A percentile compares a stretch with the other conserved stretches of the same genome.
phyloP scores from a whole-genome alignment of 495 filamentous ascomycete genomes.

The Annulohypoxylon moriforme region DNA sequence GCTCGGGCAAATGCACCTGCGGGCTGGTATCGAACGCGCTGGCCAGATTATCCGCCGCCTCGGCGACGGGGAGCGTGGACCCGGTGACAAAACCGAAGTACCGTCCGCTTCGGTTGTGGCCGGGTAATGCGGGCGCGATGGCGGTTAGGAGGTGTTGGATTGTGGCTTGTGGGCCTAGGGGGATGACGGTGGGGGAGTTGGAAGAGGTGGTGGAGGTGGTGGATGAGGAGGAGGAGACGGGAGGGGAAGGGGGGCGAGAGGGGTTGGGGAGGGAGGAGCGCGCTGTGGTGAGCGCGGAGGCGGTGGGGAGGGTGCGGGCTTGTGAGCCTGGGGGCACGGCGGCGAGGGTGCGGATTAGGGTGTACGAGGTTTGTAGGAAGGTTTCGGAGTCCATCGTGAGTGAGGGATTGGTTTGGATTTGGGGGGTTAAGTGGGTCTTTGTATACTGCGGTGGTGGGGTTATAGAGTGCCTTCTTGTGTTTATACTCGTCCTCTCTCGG shows the following conservation, averaged over 20 bases:
- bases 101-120: slow-evolving; percentile 65
- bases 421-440: too few species aligned
- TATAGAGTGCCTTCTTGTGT: too few species aligned
- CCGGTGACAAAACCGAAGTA: slow-evolving; percentile 95
- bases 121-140: slow-evolving; percentile 75
- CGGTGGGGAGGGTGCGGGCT: slow-evolving; percentile 39
- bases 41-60: slow-evolving; percentile 85
- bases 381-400: slow-evolving; percentile 27
- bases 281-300: slow-evolving; percentile 28
- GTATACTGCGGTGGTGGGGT: too few species aligned
- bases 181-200: slow-evolving; percentile 25
- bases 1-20: slow-evolving; percentile 81
- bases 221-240: too few species aligned
- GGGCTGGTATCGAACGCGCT: slow-evolving; percentile 84
- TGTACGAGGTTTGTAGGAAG: slow-evolving; percentile 34
- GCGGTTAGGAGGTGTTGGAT: slow-evolving; percentile 62
- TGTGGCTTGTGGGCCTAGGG: slow-evolving; percentile 43
- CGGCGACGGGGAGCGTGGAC: slow-evolving; percentile 80
- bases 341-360: slow-evolving; percentile 36
- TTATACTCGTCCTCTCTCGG: too few species aligned
- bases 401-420: not conserved
- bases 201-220: slow-evolving; percentile 23
- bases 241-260: too few species aligned
- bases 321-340: slow-evolving; percentile 13
- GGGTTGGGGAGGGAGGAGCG: slow-evolving; percentile 45